Evolutionary conservation across 2,329 filamentous ascomycete genomes (phyloP), one percentile per base, ranked within the genome.

Genomic region (Celoporthe dispersa): DNA sequence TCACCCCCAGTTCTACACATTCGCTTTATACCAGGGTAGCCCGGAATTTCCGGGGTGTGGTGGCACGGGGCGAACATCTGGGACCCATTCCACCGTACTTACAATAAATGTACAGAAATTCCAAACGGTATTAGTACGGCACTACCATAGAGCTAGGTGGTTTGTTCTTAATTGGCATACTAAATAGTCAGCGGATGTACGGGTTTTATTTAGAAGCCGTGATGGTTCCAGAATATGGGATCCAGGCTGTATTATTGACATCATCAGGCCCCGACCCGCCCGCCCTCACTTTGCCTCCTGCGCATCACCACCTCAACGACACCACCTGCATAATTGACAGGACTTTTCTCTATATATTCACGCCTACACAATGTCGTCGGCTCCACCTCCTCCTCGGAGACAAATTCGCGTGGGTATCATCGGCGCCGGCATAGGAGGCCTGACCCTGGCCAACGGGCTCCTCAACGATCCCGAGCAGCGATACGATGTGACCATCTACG

Each of bases 351-450:
- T n/a, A n/a, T 7, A 12, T 14, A 41, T 5, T 22, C 19, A 48
- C 19, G 2, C 5, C 19, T 22, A 25, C 48, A n/a, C 37, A 16
- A 63, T 63, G 60, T 37, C 60, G 28, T 1, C 60, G 14, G 11
- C 6, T 6, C 8, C 33, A 4, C 35, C n/a, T 3, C 14, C 60
- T 9, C 14, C 33, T 5, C 14, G 28, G 9, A 39, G 7, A 8
- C 7, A 9, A 2, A 31, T 44, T n/a, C 60, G 60, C 35, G 22
- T 63, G 4, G 60, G 37, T 22, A 44, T 63, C 60, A 44, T 63
- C n/a, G 37, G 60, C 37, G 60, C 60, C 35, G 60, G 37, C 60
- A 63, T 63, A 14, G n/a, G 60, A 12, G 37, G 60, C 37, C 60
- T 63, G 22, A 28, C 60, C 9, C 37, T 63, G 35, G 60, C 37